Evolutionary conservation across 441 rosid genomes (phyloP).

Genomic region (Kokia cookei): DNA sequence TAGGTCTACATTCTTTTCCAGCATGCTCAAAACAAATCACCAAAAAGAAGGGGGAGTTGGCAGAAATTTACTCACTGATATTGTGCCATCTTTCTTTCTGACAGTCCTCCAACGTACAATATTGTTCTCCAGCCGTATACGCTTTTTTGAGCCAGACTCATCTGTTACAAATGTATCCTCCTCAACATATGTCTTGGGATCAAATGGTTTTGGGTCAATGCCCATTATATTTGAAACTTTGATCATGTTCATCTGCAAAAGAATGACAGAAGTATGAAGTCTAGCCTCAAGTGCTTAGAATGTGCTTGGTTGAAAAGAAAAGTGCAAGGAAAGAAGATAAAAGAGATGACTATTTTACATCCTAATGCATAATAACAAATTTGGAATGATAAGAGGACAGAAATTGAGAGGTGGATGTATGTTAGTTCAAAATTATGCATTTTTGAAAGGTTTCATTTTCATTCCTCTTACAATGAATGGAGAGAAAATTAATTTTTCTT

Average conservation of each 20-base stretch:
- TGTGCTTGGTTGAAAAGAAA: too few relatives aligned
- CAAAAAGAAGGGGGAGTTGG: neutral
- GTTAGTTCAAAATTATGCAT: too few relatives aligned
- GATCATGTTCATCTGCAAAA: conserved; percentile 82
- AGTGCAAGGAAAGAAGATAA: too few relatives aligned
- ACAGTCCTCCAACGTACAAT: conserved; percentile 86
- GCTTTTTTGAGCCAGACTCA: conserved; percentile 76
- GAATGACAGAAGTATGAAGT: conserved; percentile 7
- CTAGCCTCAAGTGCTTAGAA: neutral
- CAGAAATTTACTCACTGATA: conserved; percentile 55
- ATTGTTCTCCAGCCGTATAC: conserved; percentile 86
- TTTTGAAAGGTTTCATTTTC: too few relatives aligned
- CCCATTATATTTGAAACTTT: conserved; percentile 98
- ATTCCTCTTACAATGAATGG: too few relatives aligned
- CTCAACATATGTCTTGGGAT: conserved; percentile 88
- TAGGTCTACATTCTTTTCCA: neutral
- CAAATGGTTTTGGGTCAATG: conserved; percentile 84
- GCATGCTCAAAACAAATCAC: neutral
- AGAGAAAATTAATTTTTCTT: too few relatives aligned
- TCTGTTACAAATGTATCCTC: conserved; percentile 84
- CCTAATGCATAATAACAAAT: too few relatives aligned
- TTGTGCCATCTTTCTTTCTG: conserved; percentile 60
- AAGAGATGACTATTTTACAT: too few relatives aligned
- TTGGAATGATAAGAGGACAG: too few relatives aligned
- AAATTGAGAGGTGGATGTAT: too few relatives aligned